A percentile compares a stretch with the other conserved stretches of the same genome.
Conservation (phyloP, 75 land plant genomes). For the Pinus albicaulis region DNA sequence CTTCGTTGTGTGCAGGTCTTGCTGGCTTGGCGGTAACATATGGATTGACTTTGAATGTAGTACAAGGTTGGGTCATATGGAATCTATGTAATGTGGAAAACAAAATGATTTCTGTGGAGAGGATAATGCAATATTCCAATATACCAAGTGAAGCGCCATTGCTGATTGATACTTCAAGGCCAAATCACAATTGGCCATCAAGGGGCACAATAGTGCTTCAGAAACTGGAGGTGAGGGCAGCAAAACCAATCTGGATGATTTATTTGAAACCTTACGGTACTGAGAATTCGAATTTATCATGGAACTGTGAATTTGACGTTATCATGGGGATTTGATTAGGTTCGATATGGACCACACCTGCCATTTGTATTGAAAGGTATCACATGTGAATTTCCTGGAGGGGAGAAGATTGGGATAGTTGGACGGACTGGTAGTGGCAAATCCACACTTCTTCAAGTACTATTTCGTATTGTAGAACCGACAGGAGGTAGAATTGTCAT, state of each 20-base stretch:
- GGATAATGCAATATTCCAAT: conserved; percentile 82
- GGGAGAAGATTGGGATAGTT: conserved; percentile 47
- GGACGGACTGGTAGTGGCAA: conserved; percentile 66
- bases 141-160: conserved; percentile 83
- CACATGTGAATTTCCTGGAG: conserved; percentile 47
- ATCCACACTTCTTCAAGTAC: conserved; percentile 49
- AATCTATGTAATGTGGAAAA: conserved; percentile 78
- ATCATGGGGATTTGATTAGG: conserved; percentile 16
- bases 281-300: not conserved
- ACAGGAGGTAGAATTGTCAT: conserved; percentile 38
- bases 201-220: conserved; percentile 46
- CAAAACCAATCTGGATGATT: not conserved
- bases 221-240: conserved; percentile 51
- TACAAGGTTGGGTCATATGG: conserved; percentile 63
- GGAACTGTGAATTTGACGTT: not conserved
- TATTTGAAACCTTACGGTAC: not conserved
- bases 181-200: conserved; percentile 53
- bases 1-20: conserved; percentile 14
- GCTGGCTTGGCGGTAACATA: conserved; percentile 83
- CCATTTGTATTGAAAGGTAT: conserved; percentile 52
- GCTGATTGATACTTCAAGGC: conserved; percentile 46
- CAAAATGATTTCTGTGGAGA: conserved; percentile 85
- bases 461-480: conserved; percentile 59
- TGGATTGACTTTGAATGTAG: conserved; percentile 57
- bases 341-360: conserved; percentile 41